Base-by-base conservation (phyloP, 2,329 filamentous ascomycete genomes). In the Didymosphaeria variabile region DNA sequence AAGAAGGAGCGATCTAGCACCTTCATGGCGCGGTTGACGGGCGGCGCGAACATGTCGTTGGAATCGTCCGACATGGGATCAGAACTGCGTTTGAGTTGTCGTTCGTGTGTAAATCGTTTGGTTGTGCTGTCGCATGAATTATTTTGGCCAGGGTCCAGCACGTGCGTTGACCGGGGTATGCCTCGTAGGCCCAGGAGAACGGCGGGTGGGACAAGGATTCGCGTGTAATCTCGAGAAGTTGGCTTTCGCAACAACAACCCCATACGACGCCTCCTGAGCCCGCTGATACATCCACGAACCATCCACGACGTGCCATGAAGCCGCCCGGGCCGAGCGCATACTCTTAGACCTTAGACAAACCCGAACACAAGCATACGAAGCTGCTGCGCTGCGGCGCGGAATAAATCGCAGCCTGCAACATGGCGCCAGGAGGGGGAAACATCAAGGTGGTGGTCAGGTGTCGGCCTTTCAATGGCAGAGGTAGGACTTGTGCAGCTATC, bases 361-460 rank as follows among this genome's bases (percentile, higher is more conserved):
- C 67, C 63, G 53, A 50, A 45, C 62, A 59, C 13, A 26, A 9
- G 40, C 38, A n/a, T 5, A 15, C 38, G 17, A n/a, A 13, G 52
- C 38, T 45, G 52, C 38, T 38, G 8, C 32, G n/a, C 38, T 15
- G 53, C 53, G 12, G 31, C 40, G 26, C 17, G 40, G 10, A 32
- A 46, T 36, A 55, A 36, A 57, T 49, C 52, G 36, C 59, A 57
- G 53, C 60, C 55, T 55, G 34, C 68, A 71, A 58, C 65, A 92
- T 92, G 90, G 86, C 87, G 71, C 85, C 87, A 71, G 92, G 92
- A 75, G 93, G 91, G 82, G 94, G 95, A 77, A 99, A 99, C 78
- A 99, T 99, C 81, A 99, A 99, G 90, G 95, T 99, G 83, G 95
- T 99, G 85, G 95, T 99, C 84, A 89, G 95, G 83, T 90, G 91